These are phyloP conservation scores for Serendipita indica DNA, from an alignment of 768 basidiomycete species.

Conservation along the genomic window DNA sequence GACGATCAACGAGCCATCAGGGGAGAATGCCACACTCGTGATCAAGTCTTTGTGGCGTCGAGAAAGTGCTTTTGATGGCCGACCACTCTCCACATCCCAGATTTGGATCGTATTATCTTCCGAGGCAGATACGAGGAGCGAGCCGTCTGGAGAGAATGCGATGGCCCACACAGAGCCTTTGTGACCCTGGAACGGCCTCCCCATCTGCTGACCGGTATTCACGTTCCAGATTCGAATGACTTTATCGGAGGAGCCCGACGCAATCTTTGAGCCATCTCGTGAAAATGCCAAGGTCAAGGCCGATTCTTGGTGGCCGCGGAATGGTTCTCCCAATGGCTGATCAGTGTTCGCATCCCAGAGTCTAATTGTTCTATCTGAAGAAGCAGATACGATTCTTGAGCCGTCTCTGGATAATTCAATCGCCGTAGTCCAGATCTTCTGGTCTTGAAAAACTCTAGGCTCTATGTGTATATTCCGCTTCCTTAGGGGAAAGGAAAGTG, in stretches of 20 bases:
- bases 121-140: background rate
- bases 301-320: background rate
- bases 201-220: conserved; percentile 8
- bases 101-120: background rate
- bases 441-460: background rate
- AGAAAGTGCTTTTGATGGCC: conserved; percentile 7
- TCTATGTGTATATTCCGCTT: background rate
- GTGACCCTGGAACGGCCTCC: background rate
- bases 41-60: conserved; percentile 11
- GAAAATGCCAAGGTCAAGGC: background rate
- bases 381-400: background rate
- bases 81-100: background rate
- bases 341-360: background rate
- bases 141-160: background rate
- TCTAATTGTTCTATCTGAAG: background rate
- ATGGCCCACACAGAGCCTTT: background rate
- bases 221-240: conserved; percentile 10
- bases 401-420: background rate
- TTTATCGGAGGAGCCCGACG: background rate
- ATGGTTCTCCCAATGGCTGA: background rate
- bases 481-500: background rate
- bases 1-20: conserved; percentile 14
- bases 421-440: background rate
- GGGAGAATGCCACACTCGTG: conserved; percentile 14
- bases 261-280: background rate